A percentile compares a stretch with the other conserved stretches of the same genome.
Conservation (phyloP, 352 stramenopile genomes). For the Pythium phragmitis region DNA sequence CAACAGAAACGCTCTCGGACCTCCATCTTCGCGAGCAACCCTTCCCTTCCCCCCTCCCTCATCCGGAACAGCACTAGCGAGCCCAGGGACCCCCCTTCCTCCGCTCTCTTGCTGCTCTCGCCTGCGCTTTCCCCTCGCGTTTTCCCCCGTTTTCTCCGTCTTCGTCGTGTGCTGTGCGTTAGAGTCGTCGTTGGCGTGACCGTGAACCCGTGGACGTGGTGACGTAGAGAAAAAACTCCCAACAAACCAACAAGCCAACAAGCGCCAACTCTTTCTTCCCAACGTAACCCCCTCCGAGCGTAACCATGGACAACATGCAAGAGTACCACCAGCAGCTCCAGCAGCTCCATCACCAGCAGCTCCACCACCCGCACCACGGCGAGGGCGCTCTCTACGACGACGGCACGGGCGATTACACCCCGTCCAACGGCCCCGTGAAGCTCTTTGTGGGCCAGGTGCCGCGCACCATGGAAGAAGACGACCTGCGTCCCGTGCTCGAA, state of each 20-base stretch:
- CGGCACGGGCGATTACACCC: constrained; percentile 3
- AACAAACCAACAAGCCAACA: not conserved
- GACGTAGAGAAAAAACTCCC: not conserved
- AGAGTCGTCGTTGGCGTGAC: constrained; percentile 19
- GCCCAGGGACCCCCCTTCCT: not conserved
- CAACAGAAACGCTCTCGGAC: constrained; percentile 12
- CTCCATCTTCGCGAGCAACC: too few relatives aligned
- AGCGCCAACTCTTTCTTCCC: not conserved
- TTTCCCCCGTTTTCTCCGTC: not conserved
- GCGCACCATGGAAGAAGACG: constrained; percentile 87
- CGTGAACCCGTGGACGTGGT: constrained; percentile 12
- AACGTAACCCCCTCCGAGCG: not conserved
- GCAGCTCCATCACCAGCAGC: constrained; percentile 17
- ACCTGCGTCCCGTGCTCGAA: constrained; percentile 82
- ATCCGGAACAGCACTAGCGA: constrained; percentile 4
- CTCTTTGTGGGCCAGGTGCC: constrained; percentile 87
- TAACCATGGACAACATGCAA: constrained; percentile 26
- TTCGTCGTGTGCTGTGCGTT: constrained; percentile 21
- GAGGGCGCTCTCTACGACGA: constrained; percentile 14
- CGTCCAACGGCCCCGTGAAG: constrained; percentile 56
- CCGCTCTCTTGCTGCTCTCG: constrained; percentile 10
- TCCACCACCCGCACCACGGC: not conserved
- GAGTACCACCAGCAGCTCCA: constrained; percentile 13
- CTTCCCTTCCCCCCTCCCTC: too few relatives aligned
- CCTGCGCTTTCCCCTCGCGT: not conserved